A percentile compares a stretch with the other conserved stretches of the same genome.
phyloP scores from a whole-genome alignment of 192 early-diverging fungal genomes.

The Backusella australiensis region DNA sequence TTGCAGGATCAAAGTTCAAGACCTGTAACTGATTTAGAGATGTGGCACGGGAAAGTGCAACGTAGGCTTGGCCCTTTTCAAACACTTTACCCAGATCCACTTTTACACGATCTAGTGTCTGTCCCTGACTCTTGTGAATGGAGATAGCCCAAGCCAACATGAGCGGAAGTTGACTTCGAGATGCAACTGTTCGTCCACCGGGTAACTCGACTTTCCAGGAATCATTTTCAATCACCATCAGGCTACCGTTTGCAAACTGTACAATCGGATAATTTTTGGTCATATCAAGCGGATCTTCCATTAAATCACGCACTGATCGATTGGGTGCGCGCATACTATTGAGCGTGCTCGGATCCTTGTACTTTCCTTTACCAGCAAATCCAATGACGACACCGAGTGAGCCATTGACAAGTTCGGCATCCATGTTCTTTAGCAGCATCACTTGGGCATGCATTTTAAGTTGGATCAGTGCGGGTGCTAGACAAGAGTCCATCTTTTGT shows the following conservation, averaged over 20 bases:
- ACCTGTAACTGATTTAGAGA: slow-evolving; percentile 70
- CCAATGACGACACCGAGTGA: slow-evolving; percentile 66
- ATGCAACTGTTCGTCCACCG: slow-evolving; percentile 24
- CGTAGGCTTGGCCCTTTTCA: slow-evolving; percentile 86
- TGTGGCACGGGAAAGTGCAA: slow-evolving; percentile 78
- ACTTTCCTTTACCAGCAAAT: slow-evolving; percentile 35
- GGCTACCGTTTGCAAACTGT: slow-evolving; percentile 34
- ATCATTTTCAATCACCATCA: slow-evolving; percentile 54
- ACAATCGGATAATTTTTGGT: slow-evolving; percentile 37
- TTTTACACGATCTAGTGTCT: slow-evolving; percentile 72
- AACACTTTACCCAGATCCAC: slow-evolving; percentile 78
- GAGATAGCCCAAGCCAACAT: slow-evolving; percentile 83
- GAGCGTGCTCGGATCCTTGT: neutral
- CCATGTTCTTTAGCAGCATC: slow-evolving; percentile 80
- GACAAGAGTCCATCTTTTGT: slow-evolving; percentile 44
- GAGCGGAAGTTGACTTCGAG: slow-evolving; percentile 63
- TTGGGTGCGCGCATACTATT: slow-evolving; percentile 2
- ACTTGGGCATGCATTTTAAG: slow-evolving; percentile 83
- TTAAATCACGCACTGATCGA: neutral
- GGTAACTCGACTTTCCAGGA: slow-evolving; percentile 53
- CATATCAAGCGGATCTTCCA: slow-evolving; percentile 17
- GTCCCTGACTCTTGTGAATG: slow-evolving; percentile 88
- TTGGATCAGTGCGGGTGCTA: slow-evolving; percentile 59
- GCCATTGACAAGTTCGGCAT: slow-evolving; percentile 71
- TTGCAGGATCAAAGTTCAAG: slow-evolving; percentile 57